These are phyloP conservation scores for Leishmania major DNA, from an alignment of 208 protist genomes.

Conservation along the genomic window DNA sequence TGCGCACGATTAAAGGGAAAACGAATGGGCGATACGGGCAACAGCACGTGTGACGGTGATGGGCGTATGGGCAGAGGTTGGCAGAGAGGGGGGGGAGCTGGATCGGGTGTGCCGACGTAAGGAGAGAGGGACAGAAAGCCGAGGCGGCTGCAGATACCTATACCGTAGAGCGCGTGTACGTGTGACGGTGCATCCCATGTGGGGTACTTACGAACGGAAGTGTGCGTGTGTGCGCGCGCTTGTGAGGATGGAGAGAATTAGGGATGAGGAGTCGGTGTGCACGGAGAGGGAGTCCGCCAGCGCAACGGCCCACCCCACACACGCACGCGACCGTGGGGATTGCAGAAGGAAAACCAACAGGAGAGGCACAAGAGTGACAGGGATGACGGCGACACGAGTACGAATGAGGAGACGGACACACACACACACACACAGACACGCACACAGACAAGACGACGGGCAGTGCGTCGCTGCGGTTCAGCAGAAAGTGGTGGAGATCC, in stretches of 20 bases:
- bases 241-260: background rate
- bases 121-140: conserved; percentile 7
- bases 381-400: background rate
- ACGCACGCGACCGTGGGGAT: background rate
- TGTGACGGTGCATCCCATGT: background rate
- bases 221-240: background rate
- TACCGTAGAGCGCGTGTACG: background rate
- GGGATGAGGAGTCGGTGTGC: background rate
- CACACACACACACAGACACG: no score
- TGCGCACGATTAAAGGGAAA: background rate
- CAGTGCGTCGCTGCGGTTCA: background rate
- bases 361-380: background rate
- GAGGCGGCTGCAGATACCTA: background rate
- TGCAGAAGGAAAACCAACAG: background rate
- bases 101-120: background rate
- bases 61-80: background rate
- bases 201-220: background rate
- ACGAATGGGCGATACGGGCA: background rate
- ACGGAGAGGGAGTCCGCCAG: background rate
- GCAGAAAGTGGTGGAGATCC: background rate
- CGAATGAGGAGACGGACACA: background rate
- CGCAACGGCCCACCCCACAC: background rate
- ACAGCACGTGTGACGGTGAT: background rate
- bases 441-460: background rate
- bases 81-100: background rate